phyloP scores from a whole-genome alignment of 2,329 filamentous ascomycete species.

The Aspergillus hortae region DNA sequence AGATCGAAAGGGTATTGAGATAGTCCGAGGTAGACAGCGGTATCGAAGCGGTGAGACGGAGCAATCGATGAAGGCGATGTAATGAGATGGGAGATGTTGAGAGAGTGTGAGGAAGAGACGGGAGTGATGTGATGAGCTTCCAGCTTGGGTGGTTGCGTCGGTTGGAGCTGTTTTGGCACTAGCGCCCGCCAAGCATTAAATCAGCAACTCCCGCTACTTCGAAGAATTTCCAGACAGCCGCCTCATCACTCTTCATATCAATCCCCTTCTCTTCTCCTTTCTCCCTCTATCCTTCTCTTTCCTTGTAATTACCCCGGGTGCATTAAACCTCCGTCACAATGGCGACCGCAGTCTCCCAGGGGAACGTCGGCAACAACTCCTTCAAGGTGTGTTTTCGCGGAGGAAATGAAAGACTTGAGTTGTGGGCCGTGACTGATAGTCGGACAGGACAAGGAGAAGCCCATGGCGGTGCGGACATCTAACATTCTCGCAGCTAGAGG shows the following conservation, averaged over 20 bases:
- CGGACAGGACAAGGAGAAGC: slow-evolving; percentile 86
- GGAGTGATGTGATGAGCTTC: slow-evolving; percentile 26
- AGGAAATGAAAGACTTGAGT: slow-evolving; percentile 17
- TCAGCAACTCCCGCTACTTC: slow-evolving; percentile 25
- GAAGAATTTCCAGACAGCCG: slow-evolving; percentile 35
- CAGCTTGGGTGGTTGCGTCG: slow-evolving; percentile 13
- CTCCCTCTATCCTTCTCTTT: slow-evolving; percentile 12
- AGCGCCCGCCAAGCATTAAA: slow-evolving; percentile 32
- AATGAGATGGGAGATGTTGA: slow-evolving; percentile 6
- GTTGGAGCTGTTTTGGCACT: slow-evolving; percentile 32
- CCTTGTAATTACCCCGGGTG: slow-evolving; percentile 21
- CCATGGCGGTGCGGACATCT: slow-evolving; percentile 87
- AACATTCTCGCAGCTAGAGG: slow-evolving; percentile 98
- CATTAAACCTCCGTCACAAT: slow-evolving; percentile 39
- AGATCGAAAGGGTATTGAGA: slow-evolving; percentile 3
- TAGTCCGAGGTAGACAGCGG: slow-evolving; percentile 1
- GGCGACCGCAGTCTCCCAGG: slow-evolving; percentile 47
- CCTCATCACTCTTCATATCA: slow-evolving; percentile 17
- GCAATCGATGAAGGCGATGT: not conserved
- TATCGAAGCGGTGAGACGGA: not conserved
- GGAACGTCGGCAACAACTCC: slow-evolving; percentile 57
- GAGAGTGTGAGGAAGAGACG: slow-evolving; percentile 13
- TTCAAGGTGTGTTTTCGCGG: slow-evolving; percentile 55
- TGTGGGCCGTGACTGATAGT: slow-evolving; percentile 39
- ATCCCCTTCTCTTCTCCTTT: slow-evolving; percentile 18